Conservation (phyloP, 768 basidiomycete species). For the Amyloporia xantha region DNA sequence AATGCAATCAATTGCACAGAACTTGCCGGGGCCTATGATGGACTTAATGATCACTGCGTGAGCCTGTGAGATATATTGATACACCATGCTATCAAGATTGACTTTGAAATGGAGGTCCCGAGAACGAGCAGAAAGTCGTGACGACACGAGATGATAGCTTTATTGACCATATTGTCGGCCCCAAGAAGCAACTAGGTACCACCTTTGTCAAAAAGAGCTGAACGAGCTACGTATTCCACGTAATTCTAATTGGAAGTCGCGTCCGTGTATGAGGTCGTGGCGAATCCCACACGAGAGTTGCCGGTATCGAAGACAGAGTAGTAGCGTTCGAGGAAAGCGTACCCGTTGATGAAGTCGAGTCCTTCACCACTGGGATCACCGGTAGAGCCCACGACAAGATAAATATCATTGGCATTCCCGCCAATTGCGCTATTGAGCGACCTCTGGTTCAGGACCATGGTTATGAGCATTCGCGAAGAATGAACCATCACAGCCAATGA, state of each 20-base stretch:
- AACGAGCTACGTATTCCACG: too few relatives aligned
- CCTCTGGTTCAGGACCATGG: not conserved
- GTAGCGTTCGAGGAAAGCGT: constrained; percentile 31
- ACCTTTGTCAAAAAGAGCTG: too few relatives aligned
- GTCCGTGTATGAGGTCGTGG: constrained; percentile 28
- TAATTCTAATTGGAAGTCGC: constrained; percentile 22
- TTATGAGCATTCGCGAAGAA: not conserved
- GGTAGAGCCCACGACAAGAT: constrained; percentile 21
- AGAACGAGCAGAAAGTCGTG: too few relatives aligned
- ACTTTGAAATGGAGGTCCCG: too few relatives aligned
- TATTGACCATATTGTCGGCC: too few relatives aligned
- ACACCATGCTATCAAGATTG: too few relatives aligned
- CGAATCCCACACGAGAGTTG: constrained; percentile 33
- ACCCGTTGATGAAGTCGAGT: constrained; percentile 26
- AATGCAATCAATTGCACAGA: too few relatives aligned
- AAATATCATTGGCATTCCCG: constrained; percentile 17
- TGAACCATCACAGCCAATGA: not conserved
- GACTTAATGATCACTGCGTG: too few relatives aligned
- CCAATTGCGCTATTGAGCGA: constrained; percentile 24
- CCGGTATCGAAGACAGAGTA: constrained; percentile 36
- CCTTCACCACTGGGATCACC: constrained; percentile 19
- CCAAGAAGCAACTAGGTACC: too few relatives aligned
- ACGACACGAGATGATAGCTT: too few relatives aligned
- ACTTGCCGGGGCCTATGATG: too few relatives aligned
- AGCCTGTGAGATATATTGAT: too few relatives aligned